phyloP scores from a whole-genome alignment of 495 filamentous ascomycete genomes.

The Parathielavia appendiculata region DNA sequence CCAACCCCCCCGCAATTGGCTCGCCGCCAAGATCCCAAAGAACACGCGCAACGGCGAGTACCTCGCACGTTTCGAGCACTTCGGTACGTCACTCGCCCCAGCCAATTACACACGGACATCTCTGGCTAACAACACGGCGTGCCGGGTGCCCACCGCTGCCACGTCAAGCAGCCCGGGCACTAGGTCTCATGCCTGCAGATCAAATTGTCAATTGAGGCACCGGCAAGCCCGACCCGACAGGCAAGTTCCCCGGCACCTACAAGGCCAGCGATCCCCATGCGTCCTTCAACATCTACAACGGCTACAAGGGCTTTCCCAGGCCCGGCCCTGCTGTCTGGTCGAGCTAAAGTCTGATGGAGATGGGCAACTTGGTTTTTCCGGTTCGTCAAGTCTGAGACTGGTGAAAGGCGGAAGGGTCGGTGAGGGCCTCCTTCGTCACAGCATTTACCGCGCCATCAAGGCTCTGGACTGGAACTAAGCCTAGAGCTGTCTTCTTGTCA shows the following conservation, averaged over 20 bases:
- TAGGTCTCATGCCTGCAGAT: background rate
- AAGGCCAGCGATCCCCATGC: background rate
- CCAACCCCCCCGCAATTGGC: background rate
- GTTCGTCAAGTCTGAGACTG: no score
- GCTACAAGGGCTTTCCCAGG: background rate
- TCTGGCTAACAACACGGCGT: background rate
- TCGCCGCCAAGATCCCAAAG: background rate
- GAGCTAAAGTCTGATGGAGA: background rate
- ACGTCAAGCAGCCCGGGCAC: background rate
- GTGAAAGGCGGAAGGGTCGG: no score
- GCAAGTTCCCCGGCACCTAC: slow-evolving; percentile 2
- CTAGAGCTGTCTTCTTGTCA: no score
- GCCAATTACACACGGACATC: background rate
- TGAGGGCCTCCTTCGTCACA: no score
- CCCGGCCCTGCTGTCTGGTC: background rate
- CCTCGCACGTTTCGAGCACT: background rate
- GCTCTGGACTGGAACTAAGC: no score
- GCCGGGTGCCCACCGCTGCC: background rate
- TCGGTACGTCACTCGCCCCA: background rate
- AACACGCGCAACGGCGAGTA: slow-evolving; percentile 1
- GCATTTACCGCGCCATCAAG: no score
- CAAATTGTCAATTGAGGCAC: background rate
- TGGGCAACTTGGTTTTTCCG: no score
- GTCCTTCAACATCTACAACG: background rate
- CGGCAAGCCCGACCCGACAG: background rate